These are phyloP conservation scores for Fusarium domesticum DNA, from an alignment of 2,329 filamentous ascomycete species.

Conservation along the genomic window DNA sequence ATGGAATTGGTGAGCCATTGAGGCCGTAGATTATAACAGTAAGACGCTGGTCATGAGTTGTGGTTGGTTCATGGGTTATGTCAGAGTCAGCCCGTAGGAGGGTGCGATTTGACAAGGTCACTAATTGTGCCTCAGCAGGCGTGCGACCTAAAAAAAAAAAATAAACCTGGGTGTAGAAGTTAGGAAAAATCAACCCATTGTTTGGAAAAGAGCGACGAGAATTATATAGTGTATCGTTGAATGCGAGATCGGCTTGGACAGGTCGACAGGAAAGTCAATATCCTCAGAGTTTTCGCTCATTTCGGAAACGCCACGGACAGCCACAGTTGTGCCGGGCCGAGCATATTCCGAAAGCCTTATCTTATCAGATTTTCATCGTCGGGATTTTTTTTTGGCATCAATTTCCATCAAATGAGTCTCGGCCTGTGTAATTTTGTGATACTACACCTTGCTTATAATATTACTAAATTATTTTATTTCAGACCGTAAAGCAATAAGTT, in stretches of 20 bases:
- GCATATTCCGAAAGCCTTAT: not conserved
- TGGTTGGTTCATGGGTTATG: not conserved
- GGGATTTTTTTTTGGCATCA: too few relatives aligned
- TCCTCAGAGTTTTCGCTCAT: not conserved
- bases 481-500: too few relatives aligned
- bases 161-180: not conserved
- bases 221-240: not conserved
- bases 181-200: not conserved
- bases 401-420: too few relatives aligned
- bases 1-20: slow-evolving; percentile 25
- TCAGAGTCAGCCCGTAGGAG: not conserved
- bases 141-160: not conserved
- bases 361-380: not conserved
- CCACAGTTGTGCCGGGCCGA: not conserved
- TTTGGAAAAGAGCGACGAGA: not conserved
- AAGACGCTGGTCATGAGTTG: not conserved
- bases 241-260: not conserved
- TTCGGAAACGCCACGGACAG: not conserved
- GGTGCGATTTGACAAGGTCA: too few relatives aligned
- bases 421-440: too few relatives aligned
- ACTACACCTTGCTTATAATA: too few relatives aligned
- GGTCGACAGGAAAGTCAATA: not conserved
- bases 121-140: not conserved
- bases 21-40: not conserved
- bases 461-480: too few relatives aligned